phyloP scores from a whole-genome alignment of 495 filamentous ascomycete species.

The Penicillium bialowiezense region DNA sequence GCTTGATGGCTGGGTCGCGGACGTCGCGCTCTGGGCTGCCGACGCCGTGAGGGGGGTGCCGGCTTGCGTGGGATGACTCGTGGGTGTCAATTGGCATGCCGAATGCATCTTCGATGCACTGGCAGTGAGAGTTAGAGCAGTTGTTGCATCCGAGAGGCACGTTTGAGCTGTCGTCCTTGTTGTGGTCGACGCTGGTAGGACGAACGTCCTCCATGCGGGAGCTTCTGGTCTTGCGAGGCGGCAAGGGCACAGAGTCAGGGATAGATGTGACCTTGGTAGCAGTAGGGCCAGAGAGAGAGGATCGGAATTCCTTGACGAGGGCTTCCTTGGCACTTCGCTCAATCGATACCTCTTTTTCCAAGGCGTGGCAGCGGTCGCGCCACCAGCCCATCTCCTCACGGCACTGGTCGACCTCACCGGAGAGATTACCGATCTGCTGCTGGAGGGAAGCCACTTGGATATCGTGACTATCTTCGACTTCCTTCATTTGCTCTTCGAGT shows the following conservation, averaged over 20 bases:
- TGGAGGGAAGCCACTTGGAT: slow-evolving; percentile 39
- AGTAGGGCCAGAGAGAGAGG: slow-evolving; percentile 25
- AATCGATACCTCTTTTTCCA: slow-evolving; percentile 48
- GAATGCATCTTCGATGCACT: slow-evolving; percentile 69
- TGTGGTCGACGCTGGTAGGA: slow-evolving; percentile 10
- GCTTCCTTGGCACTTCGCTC: slow-evolving; percentile 42
- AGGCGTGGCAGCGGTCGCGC: slow-evolving; percentile 45
- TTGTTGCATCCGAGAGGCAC: slow-evolving; percentile 58
- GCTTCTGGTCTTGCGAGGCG: slow-evolving; percentile 25
- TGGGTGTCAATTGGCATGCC: slow-evolving; percentile 34
- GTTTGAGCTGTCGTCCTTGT: slow-evolving; percentile 25
- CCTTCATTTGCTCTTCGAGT: slow-evolving; percentile 78
- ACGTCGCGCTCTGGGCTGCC: slow-evolving; percentile 32
- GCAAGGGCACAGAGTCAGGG: slow-evolving; percentile 34
- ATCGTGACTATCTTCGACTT: slow-evolving; percentile 54
- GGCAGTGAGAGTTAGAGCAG: slow-evolving; percentile 60
- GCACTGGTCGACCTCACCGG: slow-evolving; percentile 52
- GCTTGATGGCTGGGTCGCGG: slow-evolving; percentile 42
- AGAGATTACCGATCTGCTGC: slow-evolving; percentile 46
- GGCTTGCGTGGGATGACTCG: slow-evolving; percentile 22
- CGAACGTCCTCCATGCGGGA: slow-evolving; percentile 23
- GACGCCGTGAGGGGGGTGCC: slow-evolving; percentile 29
- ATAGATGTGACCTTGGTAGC: slow-evolving; percentile 17
- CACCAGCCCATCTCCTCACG: slow-evolving; percentile 46
- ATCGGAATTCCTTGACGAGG: slow-evolving; percentile 39